Percentiles rank a stretch among this genome's conserved stretches.
Conservation (phyloP, 2,329 filamentous ascomycete species). For the Aotearoamyces nothofagi region DNA sequence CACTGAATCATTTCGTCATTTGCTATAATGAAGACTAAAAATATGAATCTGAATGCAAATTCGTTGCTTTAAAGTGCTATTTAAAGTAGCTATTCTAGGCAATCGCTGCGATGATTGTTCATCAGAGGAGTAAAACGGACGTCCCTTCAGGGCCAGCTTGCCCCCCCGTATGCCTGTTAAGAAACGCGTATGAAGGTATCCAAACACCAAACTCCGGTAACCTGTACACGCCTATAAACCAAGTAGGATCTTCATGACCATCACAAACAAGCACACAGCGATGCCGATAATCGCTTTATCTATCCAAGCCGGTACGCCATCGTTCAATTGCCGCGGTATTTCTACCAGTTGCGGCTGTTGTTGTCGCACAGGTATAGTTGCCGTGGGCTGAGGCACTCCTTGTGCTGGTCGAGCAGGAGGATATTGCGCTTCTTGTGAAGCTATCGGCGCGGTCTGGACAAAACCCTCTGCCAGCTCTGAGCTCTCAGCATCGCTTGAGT, state of each 20-base stretch:
- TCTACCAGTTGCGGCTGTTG: conserved; percentile 14
- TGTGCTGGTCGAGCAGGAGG: conserved; percentile 16
- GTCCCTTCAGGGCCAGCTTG: no score
- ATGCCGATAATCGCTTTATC: conserved; percentile 68
- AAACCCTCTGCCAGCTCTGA: conserved; percentile 41
- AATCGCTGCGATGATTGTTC: no score
- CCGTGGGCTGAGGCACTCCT: conserved; percentile 19
- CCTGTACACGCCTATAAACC: no score
- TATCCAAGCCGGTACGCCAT: conserved; percentile 56
- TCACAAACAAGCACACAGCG: conserved; percentile 50
- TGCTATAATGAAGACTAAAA: no score
- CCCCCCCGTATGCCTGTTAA: no score
- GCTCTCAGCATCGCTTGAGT: conserved; percentile 22
- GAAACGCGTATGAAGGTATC: no score
- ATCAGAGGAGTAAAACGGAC: no score
- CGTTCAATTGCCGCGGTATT: conserved; percentile 25
- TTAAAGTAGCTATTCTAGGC: no score
- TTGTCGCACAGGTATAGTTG: conserved; percentile 9
- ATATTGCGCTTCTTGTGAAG: conserved; percentile 7
- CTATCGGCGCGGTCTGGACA: conserved; percentile 29
- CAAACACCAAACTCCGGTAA: no score
- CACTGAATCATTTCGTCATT: no score
- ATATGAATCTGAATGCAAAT: no score
- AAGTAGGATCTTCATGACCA: conserved; percentile 44
- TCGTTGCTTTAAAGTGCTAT: no score